phyloP scores from a whole-genome alignment of 768 basidiomycete species.

The Asterophora parasitica region DNA sequence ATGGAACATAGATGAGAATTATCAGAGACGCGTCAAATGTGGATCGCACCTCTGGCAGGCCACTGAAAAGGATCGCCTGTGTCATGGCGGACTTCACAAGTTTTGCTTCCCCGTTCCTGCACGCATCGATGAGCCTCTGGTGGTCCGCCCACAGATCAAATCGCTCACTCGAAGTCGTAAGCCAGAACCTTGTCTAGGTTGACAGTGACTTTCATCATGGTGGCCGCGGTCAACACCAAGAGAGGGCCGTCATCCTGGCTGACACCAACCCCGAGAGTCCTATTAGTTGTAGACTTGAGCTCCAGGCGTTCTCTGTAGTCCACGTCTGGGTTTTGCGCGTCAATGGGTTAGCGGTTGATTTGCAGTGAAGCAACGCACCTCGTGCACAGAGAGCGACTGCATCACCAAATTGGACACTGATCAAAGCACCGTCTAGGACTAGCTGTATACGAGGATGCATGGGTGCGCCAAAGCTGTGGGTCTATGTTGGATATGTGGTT shows the following conservation, averaged over 20 bases:
- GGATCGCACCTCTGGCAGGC: slow-evolving; percentile 50
- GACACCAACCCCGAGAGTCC: slow-evolving; percentile 69
- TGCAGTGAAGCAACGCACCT: slow-evolving; percentile 32
- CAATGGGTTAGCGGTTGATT: neutral
- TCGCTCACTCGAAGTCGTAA: slow-evolving; percentile 61
- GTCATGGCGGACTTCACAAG: slow-evolving; percentile 78
- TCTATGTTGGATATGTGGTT: slow-evolving; percentile 32
- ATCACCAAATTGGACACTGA: slow-evolving; percentile 71
- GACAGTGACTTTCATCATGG: slow-evolving; percentile 62
- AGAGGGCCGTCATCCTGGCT: slow-evolving; percentile 42
- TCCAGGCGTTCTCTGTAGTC: slow-evolving; percentile 70
- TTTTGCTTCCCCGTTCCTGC: slow-evolving; percentile 57
- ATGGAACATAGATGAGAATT: neutral
- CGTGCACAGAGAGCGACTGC: slow-evolving; percentile 67
- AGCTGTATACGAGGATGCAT: slow-evolving; percentile 67
- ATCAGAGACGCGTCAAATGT: neutral
- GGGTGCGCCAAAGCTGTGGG: slow-evolving; percentile 60
- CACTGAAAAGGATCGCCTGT: slow-evolving; percentile 77
- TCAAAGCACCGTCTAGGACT: slow-evolving; percentile 51
- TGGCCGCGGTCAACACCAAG: slow-evolving; percentile 60
- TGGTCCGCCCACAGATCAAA: neutral
- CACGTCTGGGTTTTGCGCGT: slow-evolving; percentile 40
- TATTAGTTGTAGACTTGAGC: slow-evolving; percentile 60
- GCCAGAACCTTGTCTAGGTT: slow-evolving; percentile 55
- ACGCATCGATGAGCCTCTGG: neutral